These are phyloP conservation scores for Thermothielavioides terrestris DNA, from an alignment of 495 filamentous ascomycete genomes.

Conservation along the genomic window DNA sequence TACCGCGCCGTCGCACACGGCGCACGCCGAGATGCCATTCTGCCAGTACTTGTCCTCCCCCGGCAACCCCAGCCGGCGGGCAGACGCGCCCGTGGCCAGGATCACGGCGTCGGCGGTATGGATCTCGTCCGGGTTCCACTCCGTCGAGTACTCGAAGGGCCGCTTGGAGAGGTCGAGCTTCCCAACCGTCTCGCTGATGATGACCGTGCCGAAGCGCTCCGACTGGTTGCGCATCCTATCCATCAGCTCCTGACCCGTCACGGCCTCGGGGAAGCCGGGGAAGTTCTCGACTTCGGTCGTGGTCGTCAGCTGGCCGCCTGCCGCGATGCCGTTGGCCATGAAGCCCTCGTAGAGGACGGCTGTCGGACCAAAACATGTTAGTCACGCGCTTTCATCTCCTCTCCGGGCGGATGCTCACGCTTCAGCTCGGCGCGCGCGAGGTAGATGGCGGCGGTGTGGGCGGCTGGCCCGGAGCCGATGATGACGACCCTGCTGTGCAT, in stretches of 20 bases:
- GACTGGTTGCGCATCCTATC: constrained; percentile 91
- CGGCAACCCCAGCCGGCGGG: constrained; percentile 68
- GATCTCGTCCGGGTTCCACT: constrained; percentile 66
- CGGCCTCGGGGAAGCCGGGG: constrained; percentile 83
- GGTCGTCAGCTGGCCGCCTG: constrained; percentile 92
- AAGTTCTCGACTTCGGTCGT: constrained; percentile 98
- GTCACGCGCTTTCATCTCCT: too few relatives aligned
- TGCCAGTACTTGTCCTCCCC: constrained; percentile 96
- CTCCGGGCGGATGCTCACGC: constrained; percentile 40
- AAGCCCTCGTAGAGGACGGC: constrained; percentile 96
- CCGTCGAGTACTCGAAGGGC: constrained; percentile 87
- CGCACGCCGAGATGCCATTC: constrained; percentile 90
- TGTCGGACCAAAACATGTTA: constrained; percentile 22
- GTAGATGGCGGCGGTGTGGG: constrained; percentile 95
- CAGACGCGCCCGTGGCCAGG: constrained; percentile 91
- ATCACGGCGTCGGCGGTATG: constrained; percentile 86
- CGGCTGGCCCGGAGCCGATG: constrained; percentile 90
- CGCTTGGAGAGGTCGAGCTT: constrained; percentile 76
- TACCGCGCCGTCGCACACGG: constrained; percentile 94
- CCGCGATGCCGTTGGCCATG: constrained; percentile 91
- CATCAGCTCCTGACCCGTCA: constrained; percentile 83
- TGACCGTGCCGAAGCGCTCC: constrained; percentile 80
- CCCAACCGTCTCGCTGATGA: constrained; percentile 84
- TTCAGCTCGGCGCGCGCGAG: constrained; percentile 87
- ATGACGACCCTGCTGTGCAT: constrained; percentile 80